phyloP scores from a whole-genome alignment of 441 rosid species.

The Euphorbia schlechtendalii region DNA sequence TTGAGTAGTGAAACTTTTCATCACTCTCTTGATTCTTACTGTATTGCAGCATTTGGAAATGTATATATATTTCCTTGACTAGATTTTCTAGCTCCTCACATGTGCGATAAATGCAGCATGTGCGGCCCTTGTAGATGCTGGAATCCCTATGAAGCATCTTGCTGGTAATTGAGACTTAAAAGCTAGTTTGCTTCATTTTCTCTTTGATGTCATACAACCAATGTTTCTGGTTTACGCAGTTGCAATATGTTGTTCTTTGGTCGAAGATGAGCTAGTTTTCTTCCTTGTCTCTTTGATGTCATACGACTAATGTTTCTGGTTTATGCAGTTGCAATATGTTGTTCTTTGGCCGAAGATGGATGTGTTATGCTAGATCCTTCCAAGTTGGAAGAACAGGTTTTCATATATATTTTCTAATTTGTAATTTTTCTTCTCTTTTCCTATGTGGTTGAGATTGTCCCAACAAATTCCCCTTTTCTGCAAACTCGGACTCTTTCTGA shows the following conservation, averaged over 20 bases:
- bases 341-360: conserved; percentile 64
- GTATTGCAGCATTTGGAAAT: neutral
- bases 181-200: conserved; percentile 6
- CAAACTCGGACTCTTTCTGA: neutral
- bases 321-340: conserved; percentile 75
- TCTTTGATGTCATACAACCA: conserved; percentile 6
- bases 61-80: conserved; percentile 39
- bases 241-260: conserved; percentile 76
- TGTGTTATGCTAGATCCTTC: conserved; percentile 66
- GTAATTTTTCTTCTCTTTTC: neutral
- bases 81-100: conserved; percentile 56
- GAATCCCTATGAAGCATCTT: conserved; percentile 92
- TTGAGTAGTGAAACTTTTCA: neutral
- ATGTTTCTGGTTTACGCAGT: conserved; percentile 41
- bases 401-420: neutral
- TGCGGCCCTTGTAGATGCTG: conserved; percentile 95
- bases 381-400: conserved; percentile 84
- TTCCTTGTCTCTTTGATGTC: conserved; percentile 8
- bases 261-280: conserved; percentile 34
- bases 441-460: neutral
- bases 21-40: neutral
- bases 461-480: neutral
- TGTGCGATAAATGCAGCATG: conserved; percentile 94
- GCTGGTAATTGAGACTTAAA: conserved; percentile 43
- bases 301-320: conserved; percentile 13